Conservation (phyloP, 108 stramenopile species). For the Cyclotella sp. region DNA sequence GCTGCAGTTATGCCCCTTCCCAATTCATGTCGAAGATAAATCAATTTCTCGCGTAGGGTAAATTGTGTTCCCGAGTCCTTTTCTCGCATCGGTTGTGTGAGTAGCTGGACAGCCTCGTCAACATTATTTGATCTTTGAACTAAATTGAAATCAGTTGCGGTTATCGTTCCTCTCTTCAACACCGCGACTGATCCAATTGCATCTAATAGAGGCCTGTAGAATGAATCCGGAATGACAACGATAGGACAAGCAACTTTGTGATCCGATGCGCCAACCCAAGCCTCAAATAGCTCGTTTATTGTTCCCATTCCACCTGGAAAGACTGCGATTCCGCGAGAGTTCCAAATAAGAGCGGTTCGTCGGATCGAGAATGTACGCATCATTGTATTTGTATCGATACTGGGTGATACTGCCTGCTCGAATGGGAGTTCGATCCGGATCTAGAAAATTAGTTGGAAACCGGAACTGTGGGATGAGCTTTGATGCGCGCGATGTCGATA, state of each 20-base stretch:
- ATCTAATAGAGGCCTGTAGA: constrained; percentile 36
- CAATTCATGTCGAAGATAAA: constrained; percentile 42
- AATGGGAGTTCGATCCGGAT: constrained; percentile 45
- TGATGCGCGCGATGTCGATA: background rate
- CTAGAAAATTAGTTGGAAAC: background rate
- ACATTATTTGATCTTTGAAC: constrained; percentile 23
- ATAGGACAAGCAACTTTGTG: constrained; percentile 38
- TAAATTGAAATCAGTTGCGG: constrained; percentile 30
- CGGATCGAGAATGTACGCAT: constrained; percentile 38
- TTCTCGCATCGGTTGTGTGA: constrained; percentile 29
- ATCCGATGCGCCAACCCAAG: constrained; percentile 34
- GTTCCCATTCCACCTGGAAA: constrained; percentile 46
- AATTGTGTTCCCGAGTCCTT: constrained; percentile 42
- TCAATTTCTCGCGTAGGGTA: constrained; percentile 39
- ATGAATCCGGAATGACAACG: constrained; percentile 24
- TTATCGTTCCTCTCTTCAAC: constrained; percentile 10
- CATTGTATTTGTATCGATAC: constrained; percentile 39
- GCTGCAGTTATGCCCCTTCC: constrained; percentile 37
- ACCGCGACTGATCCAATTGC: constrained; percentile 34
- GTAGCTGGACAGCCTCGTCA: constrained; percentile 16
- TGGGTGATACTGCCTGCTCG: constrained; percentile 30
- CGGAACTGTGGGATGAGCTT: background rate
- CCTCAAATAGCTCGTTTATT: constrained; percentile 42
- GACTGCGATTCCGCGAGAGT: constrained; percentile 38
- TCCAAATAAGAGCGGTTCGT: constrained; percentile 47